phyloP scores from a whole-genome alignment of 225 moss, liverwort and hornwort genomes.

The Bryoerythrophyllum caledonicum region DNA sequence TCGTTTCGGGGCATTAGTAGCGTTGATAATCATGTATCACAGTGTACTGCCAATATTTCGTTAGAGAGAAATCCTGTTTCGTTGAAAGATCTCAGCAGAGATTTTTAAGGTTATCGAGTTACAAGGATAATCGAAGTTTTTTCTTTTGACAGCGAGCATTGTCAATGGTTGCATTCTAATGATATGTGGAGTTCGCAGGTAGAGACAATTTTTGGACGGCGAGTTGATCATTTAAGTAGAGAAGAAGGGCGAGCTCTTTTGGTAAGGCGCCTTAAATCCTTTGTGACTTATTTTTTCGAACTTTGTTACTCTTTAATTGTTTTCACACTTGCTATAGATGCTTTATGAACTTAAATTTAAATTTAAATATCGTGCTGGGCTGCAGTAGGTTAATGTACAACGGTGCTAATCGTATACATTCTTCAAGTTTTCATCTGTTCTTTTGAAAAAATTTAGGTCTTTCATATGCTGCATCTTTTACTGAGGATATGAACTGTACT shows the following conservation, averaged over 20 bases:
- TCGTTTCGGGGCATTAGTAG: not conserved
- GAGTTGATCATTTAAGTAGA: slow-evolving; percentile 89
- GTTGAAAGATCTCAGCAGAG: not conserved
- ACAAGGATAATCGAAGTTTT: not conserved
- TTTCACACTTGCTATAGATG: slow-evolving; percentile 7
- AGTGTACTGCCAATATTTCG: not conserved
- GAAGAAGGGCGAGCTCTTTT: slow-evolving; percentile 98
- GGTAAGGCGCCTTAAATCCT: slow-evolving; percentile 44
- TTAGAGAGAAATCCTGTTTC: not conserved
- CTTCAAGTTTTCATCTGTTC: not conserved
- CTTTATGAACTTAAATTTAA: not conserved
- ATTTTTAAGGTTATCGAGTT: not conserved
- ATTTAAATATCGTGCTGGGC: not conserved
- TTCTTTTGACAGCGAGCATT: not conserved
- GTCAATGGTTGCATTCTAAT: slow-evolving; percentile 22
- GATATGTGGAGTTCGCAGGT: slow-evolving; percentile 51
- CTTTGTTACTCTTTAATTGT: not conserved
- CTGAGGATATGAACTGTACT: not conserved
- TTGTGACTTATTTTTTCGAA: not conserved
- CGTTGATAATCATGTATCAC: slow-evolving; percentile 8
- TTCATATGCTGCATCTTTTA: not conserved
- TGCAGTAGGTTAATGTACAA: slow-evolving; percentile 10
- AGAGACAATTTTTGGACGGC: slow-evolving; percentile 92
- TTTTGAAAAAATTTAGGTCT: not conserved
- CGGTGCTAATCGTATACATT: not conserved